Evolutionary conservation across 116 monocot species (phyloP), one percentile per base, ranked within the genome.

Genomic region (Dioscorea cayenensis): DNA sequence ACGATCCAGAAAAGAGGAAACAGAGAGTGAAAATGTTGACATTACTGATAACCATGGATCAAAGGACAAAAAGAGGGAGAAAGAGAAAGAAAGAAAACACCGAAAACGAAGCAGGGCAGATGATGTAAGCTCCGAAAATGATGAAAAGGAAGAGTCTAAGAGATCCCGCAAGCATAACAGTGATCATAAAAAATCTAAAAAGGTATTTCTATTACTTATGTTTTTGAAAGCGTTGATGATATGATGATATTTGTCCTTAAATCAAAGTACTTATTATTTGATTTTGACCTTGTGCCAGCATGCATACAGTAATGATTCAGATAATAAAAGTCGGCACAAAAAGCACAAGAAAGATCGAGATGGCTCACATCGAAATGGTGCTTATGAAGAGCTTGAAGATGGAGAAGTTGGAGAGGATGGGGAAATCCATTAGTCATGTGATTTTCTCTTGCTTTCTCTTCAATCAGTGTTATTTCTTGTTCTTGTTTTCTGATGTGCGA

Each of bases 331-430:
- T 55, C 77, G 80, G 28, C 89, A 91, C 80, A 94, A 87, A 77
- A 86, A 87, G 77, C 99, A 94, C 66, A 99, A 84, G 75, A 92
- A 86, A 79, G 87, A 99, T 69, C 77, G 91, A 65, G 94, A 99
- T 69, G 82, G 82, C 18, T 85, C 85, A 49, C 92, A 85, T 10
- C 80, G 87, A 80, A 84, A 80, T 77, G 78, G 84, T 77, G 72
- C 66, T 37, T 80, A 90, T 65, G 97, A 99, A 68, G 99, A 99
- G 72, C 94, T 99, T 51, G 99, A 99, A 80, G 99, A 99, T 79
- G 99, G 99, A 7, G 99, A 99, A 74, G 73, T 99, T 73, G 99
- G 94, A 63, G 99, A 94, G 76, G 99, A 99, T 89, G 94, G 94
- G 67, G 94, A 99, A 80, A 91, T 94, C 37, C 80, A 79, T 79